Conservation (phyloP, 306 rosid genomes). For the Pyrus pyrifolia region DNA sequence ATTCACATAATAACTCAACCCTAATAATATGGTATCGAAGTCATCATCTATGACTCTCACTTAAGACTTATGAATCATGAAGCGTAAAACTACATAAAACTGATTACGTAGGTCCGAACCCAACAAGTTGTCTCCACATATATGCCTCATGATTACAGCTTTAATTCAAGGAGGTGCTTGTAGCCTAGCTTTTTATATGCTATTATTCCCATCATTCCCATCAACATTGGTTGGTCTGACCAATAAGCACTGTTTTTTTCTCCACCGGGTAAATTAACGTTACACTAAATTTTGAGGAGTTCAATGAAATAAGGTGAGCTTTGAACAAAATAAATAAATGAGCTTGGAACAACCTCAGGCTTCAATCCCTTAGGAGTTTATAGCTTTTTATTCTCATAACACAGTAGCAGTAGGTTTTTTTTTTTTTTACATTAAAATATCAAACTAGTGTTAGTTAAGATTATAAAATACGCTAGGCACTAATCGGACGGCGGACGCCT, state of each 20-base stretch:
- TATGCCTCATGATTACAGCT: neutral
- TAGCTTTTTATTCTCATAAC: too few relatives aligned
- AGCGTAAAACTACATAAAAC: neutral
- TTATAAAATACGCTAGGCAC: too few relatives aligned
- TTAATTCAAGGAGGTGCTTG: neutral
- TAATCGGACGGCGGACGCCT: too few relatives aligned
- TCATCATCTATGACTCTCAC: neutral
- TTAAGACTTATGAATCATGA: neutral
- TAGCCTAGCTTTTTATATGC: neutral
- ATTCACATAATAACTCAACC: neutral
- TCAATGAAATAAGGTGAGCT: neutral
- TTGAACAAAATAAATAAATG: neutral
- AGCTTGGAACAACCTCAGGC: neutral
- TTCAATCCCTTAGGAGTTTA: neutral
- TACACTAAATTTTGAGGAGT: neutral
- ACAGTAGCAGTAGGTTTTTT: too few relatives aligned
- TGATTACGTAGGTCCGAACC: neutral
- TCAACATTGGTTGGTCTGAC: neutral
- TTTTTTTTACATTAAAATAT: too few relatives aligned
- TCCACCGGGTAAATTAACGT: neutral
- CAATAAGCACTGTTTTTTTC: neutral
- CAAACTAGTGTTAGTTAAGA: too few relatives aligned
- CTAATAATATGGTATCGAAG: neutral
- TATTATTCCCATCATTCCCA: neutral
- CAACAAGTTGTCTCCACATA: neutral